Evolutionary conservation across 805 yeast species (phyloP), one percentile per base, ranked within the genome.

Genomic region (Monosporozyma servazzii): DNA sequence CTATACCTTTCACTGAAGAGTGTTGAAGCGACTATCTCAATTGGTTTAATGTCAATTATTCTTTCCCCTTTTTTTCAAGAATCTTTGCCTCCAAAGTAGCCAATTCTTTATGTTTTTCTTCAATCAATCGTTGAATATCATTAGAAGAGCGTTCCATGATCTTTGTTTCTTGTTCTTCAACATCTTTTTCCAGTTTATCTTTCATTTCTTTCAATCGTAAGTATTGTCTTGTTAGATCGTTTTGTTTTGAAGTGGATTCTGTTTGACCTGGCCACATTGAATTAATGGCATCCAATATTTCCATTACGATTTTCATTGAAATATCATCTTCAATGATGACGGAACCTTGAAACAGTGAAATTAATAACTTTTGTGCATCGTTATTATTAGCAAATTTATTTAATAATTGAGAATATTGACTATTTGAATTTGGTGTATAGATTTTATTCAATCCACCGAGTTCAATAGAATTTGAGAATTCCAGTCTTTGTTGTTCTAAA

Each of bases 101-200:
- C 8, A 81, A 73, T 56, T 76, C 80, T 18, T 61, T 66, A 55
- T 75, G 78, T 54, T 77, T 83, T 37, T 63, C 63, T 5, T 56
- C 64, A 1, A 80, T 75, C 48, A 74, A 54, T 39, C 71, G 75
- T 23, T 70, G 71, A 8, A 72, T 68, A 6, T 58, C 57, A 31
- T 54, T 51, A 3, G 60, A 54, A 11, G 59, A 50, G 5, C 50
- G 48, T 6, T 58, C 48, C 42, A 69, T 68, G 17, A 65, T 47
- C 41, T 62, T 64, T 20, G 54, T 55, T 49, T 63, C 67, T 53
- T 68, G 61, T 45, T 49, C 46, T 48, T 56, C 56, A 45, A 57
- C 48, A 50, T 64, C 58, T 23, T 52, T 54, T 25, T 52, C 49
- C 3, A 69, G 63, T n/a, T 62, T 60, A 47, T 69, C 69, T 41